Evolutionary conservation across 2,329 filamentous ascomycete species (phyloP).

Genomic region (Amauroascus niger): DNA sequence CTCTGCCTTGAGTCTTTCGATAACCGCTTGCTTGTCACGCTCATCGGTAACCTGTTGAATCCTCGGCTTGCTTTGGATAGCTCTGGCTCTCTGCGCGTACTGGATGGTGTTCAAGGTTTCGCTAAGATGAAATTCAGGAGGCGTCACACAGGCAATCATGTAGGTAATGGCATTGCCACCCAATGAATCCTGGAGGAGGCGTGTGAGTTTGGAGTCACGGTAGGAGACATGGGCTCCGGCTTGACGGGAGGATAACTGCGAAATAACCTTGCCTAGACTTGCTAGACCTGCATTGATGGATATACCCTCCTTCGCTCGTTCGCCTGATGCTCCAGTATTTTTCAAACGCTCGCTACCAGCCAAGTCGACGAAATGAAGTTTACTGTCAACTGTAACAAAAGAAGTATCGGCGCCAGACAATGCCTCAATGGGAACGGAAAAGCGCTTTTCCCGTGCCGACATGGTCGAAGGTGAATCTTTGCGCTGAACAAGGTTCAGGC

Average conservation of each 20-base stretch:
- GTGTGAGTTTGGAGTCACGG: slow-evolving; percentile 92
- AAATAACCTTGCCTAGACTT: slow-evolving; percentile 94
- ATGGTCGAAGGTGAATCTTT: slow-evolving; percentile 48
- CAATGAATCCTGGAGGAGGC: slow-evolving; percentile 88
- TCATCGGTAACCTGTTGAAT: slow-evolving; percentile 88
- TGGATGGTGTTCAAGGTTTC: slow-evolving; percentile 96
- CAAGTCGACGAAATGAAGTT: slow-evolving; percentile 95
- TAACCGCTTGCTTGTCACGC: slow-evolving; percentile 83
- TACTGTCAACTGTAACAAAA: slow-evolving; percentile 86
- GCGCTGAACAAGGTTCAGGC: slow-evolving; percentile 77
- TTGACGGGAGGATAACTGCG: slow-evolving; percentile 84
- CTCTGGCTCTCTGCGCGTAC: slow-evolving; percentile 89
- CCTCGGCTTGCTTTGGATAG: slow-evolving; percentile 93
- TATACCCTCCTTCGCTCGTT: slow-evolving; percentile 89
- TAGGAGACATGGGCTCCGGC: slow-evolving; percentile 89
- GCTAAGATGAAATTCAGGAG: slow-evolving; percentile 91
- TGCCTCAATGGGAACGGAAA: slow-evolving; percentile 75
- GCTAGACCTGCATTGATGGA: slow-evolving; percentile 96
- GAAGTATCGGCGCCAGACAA: slow-evolving; percentile 52
- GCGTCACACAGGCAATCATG: slow-evolving; percentile 98
- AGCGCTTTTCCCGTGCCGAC: slow-evolving; percentile 64
- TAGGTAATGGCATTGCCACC: slow-evolving; percentile 97
- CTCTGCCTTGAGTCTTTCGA: slow-evolving; percentile 87
- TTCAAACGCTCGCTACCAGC: slow-evolving; percentile 94
- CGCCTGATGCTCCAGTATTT: slow-evolving; percentile 91